Evolutionary conservation across 805 yeast species (phyloP), one percentile per base, ranked within the genome.

Genomic region (Candida ipomoeae): DNA sequence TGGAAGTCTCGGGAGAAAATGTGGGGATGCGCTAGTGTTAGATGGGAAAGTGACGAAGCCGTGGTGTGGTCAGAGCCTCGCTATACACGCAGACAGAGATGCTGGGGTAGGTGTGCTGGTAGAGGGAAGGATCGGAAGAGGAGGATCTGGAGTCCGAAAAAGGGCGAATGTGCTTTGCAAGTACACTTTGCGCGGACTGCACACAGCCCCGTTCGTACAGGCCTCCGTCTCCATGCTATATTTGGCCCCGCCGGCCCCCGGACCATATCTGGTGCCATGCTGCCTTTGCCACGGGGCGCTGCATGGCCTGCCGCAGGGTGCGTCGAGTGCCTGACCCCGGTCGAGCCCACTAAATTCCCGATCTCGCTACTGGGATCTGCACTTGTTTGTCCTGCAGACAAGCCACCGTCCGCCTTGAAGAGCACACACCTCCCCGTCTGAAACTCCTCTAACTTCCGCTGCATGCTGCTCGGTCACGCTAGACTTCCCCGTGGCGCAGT

Each of bases 141-240:
- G 21, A n/a, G 33, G 7, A 23, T 20, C 38, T 41, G 37, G 45
- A 42, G 21, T 42, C 31, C 20, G 45, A 33, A 42, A 42, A 42
- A 42, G 45, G 38, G 45, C 45, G 45, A 42, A 42, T 6, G 45
- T 42, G 38, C 38, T 42, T 42, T 33, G 45, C 38, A 42, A 33
- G 45, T 23, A 5, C 34, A 7, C 32, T 23, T 18, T 20, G 45
- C 38, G 45, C 45, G 45, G 33, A 18, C 45, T 42, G 45, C 45
- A 42, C 31, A 42, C 18, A 33, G 31, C 29, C 10, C 20, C 21
- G 29, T n/a, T 11, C 18, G 32, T 31, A 14, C 41, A 14, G 41
- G 31, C 36, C 44, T 11, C 36, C 33, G 36, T 23, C 18, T 14
- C 23, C 23, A 17, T 35, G 36, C 35, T 37, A 41, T 17, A 31